These are phyloP conservation scores for Xylaria sp. DNA, from an alignment of 2,329 filamentous ascomycete genomes.

Conservation along the genomic window DNA sequence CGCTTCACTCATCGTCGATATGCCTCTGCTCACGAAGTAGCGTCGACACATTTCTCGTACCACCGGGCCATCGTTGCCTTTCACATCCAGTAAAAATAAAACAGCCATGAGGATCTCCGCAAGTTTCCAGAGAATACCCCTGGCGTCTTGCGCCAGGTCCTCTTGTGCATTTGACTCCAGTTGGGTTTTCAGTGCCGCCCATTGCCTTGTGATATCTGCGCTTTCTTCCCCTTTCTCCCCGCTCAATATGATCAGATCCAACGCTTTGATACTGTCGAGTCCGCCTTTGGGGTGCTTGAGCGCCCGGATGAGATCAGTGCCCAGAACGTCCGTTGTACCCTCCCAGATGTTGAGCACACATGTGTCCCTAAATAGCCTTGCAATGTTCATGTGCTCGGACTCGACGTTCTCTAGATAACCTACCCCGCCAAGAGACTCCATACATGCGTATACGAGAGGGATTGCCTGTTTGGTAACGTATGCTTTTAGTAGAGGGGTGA, in stretches of 20 bases:
- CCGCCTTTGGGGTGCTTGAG: constrained; percentile 59
- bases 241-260: constrained; percentile 55
- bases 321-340: constrained; percentile 70
- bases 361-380: constrained; percentile 64
- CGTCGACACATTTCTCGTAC: constrained; percentile 55
- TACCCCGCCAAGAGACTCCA: constrained; percentile 45
- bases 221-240: constrained; percentile 5
- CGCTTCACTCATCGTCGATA: constrained; percentile 27
- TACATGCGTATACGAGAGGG: constrained; percentile 37
- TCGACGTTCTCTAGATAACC: constrained; percentile 56
- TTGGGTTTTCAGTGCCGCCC: constrained; percentile 54
- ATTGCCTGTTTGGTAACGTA: constrained; percentile 38
- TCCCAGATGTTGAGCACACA: constrained; percentile 44
- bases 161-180: constrained; percentile 52
- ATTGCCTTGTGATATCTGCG: constrained; percentile 49
- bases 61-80: constrained; percentile 52
- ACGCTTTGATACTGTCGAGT: constrained; percentile 53
- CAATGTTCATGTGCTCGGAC: constrained; percentile 66
- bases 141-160: constrained; percentile 59
- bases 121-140: constrained; percentile 57
- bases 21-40: constrained; percentile 51
- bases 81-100: constrained; percentile 57
- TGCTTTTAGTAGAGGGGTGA: constrained; percentile 71
- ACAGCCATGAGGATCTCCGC: constrained; percentile 58
- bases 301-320: constrained; percentile 61